Evolutionary conservation across 1,284 basidiomycete genomes (phyloP).

Genomic region (Mycena citricolor): DNA sequence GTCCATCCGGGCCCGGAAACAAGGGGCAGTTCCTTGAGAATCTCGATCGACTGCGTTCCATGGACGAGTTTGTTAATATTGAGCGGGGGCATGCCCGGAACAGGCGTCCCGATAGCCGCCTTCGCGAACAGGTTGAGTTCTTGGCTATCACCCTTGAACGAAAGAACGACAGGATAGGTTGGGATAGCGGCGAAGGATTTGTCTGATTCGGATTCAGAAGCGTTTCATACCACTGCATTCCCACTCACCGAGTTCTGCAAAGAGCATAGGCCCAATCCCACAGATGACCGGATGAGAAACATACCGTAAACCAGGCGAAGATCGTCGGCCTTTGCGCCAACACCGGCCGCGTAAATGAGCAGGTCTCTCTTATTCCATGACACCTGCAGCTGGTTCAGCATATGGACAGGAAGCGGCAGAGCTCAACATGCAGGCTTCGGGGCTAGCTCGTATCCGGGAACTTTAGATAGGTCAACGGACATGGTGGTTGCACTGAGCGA

Average conservation of each 20-base stretch:
- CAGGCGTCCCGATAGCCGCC: conserved; percentile 40
- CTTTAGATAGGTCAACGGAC: conserved; percentile 48
- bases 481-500: too few species aligned
- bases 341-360: conserved; percentile 64
- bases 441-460: conserved; percentile 46
- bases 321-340: conserved; percentile 70
- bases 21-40: conserved; percentile 65
- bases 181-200: conserved; percentile 49
- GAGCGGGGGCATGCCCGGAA: conserved; percentile 65
- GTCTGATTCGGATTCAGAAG: conserved; percentile 35
- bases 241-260: conserved; percentile 43
- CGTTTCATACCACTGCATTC: not conserved
- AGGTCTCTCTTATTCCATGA: conserved; percentile 72
- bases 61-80: conserved; percentile 72
- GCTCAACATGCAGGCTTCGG: conserved; percentile 43
- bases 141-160: conserved; percentile 59
- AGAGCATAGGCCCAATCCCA: conserved; percentile 1
- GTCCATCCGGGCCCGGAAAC: conserved; percentile 70
- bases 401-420: not conserved
- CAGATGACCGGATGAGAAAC: conserved; percentile 21
- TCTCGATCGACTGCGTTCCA: conserved; percentile 70
- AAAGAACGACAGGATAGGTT: conserved; percentile 56
- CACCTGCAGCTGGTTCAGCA: conserved; percentile 41
- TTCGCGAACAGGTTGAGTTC: conserved; percentile 69
- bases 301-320: conserved; percentile 61